These are phyloP conservation scores for Codiaeum variegatum DNA, from an alignment of 441 rosid species.

Conservation along the genomic window DNA sequence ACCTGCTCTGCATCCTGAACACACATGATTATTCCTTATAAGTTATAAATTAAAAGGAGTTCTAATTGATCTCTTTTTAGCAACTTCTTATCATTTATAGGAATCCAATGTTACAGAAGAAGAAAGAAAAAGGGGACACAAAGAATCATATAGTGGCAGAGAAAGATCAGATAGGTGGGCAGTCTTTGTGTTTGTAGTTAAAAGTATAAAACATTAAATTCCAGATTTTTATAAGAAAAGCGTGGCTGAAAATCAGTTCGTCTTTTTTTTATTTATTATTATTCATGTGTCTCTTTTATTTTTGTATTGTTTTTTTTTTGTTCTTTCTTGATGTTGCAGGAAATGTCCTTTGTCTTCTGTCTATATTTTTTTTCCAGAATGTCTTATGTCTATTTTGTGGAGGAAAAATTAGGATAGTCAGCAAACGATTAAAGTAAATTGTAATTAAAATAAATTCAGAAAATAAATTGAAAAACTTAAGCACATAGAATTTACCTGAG, in stretches of 20 bases:
- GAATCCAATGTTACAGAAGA: constrained; percentile 22
- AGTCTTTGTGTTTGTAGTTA: not conserved
- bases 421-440: no score
- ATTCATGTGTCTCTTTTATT: not conserved
- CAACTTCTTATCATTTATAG: constrained; percentile 4
- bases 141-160: constrained; percentile 22
- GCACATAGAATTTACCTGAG: no score
- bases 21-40: constrained; percentile 34
- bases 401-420: no score
- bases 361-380: not conserved
- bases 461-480: no score
- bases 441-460: no score
- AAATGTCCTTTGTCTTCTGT: not conserved
- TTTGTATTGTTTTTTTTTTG: not conserved
- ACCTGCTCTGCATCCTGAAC: constrained; percentile 42
- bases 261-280: not conserved
- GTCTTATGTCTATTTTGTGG: no score
- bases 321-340: not conserved
- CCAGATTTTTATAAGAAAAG: constrained; percentile 45
- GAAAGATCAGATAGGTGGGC: not conserved
- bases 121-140: not conserved
- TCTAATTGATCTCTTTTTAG: not conserved
- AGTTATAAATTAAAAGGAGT: not conserved
- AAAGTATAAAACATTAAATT: constrained; percentile 20
- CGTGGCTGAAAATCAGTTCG: constrained; percentile 36